Percentiles rank a stretch among this genome's conserved stretches.
Conservation (phyloP, 306 rosid genomes). For the Pyrus pyrifolia region DNA sequence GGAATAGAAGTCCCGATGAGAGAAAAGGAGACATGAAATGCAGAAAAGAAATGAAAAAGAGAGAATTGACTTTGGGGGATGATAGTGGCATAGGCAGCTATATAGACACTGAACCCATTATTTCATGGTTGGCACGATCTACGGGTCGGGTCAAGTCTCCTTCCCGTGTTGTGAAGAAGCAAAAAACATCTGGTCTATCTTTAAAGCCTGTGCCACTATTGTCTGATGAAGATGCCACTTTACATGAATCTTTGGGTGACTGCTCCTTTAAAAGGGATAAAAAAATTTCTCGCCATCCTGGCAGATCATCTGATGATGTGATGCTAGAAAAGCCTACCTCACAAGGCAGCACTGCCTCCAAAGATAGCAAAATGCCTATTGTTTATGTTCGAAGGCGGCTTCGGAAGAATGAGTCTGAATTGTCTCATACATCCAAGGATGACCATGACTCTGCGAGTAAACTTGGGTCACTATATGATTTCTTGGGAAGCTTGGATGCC, state of each 20-base stretch:
- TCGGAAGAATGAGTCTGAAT: slow-evolving; percentile 37
- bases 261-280: slow-evolving; percentile 27
- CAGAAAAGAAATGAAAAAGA: slow-evolving; percentile 40
- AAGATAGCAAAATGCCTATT: slow-evolving; percentile 54
- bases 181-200: slow-evolving; percentile 43
- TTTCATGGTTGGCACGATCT: slow-evolving; percentile 81
- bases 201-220: slow-evolving; percentile 32
- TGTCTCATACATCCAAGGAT: slow-evolving; percentile 23
- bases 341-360: slow-evolving; percentile 27
- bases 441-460: slow-evolving; percentile 18
- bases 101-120: slow-evolving; percentile 90
- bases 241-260: slow-evolving; percentile 18
- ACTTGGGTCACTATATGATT: slow-evolving; percentile 28
- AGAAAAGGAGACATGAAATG: slow-evolving; percentile 35
- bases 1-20: slow-evolving; percentile 33
- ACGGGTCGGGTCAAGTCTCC: slow-evolving; percentile 54
- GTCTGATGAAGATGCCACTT: slow-evolving; percentile 35
- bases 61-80: slow-evolving; percentile 32
- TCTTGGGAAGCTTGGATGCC: slow-evolving; percentile 18
- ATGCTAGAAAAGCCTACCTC: slow-evolving; percentile 34
- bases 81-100: slow-evolving; percentile 46
- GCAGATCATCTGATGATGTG: slow-evolving; percentile 33
- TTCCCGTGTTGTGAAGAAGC: slow-evolving; percentile 52
- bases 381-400: slow-evolving; percentile 75
- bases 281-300: slow-evolving; percentile 29